Conservation (phyloP, 2,329 filamentous ascomycete genomes). For the Blastomyces percursus region DNA sequence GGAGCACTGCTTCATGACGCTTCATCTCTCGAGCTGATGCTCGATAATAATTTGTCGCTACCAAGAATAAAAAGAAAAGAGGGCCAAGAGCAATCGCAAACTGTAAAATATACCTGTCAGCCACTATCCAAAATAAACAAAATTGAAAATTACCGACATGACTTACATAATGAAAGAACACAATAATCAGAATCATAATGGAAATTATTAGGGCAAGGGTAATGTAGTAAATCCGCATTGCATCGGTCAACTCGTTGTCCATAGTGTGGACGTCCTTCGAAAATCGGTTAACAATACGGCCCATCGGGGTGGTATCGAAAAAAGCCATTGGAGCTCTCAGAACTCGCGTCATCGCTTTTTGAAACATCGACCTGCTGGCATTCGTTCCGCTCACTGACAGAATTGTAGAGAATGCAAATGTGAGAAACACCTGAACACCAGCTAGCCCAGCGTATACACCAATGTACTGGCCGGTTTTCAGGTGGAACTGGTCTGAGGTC, state of each 20-base stretch:
- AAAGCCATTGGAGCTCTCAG: constrained; percentile 67
- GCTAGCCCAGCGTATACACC: constrained; percentile 62
- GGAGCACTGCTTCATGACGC: constrained; percentile 79
- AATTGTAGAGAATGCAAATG: constrained; percentile 69
- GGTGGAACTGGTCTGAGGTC: constrained; percentile 65
- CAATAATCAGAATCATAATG: constrained; percentile 82
- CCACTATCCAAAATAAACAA: constrained; percentile 5
- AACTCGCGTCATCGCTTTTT: constrained; percentile 65
- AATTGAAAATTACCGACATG: not conserved
- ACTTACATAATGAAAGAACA: constrained; percentile 71
- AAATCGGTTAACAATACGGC: constrained; percentile 92
- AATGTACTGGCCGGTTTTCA: constrained; percentile 58
- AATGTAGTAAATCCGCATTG: constrained; percentile 84
- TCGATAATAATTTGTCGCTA: constrained; percentile 79
- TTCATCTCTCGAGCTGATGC: constrained; percentile 89
- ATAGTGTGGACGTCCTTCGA: constrained; percentile 92
- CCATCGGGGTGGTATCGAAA: constrained; percentile 92
- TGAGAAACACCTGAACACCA: constrained; percentile 56
- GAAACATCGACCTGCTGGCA: constrained; percentile 71
- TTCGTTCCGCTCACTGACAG: constrained; percentile 71
- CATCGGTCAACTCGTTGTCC: constrained; percentile 84
- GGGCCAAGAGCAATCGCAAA: constrained; percentile 61
- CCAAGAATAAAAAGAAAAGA: constrained; percentile 64
- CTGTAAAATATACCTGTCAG: constrained; percentile 14
- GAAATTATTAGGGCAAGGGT: constrained; percentile 71